Evolutionary conservation across 169 alveolate species (phyloP).

Genomic region (Plasmodium reichenowi): DNA sequence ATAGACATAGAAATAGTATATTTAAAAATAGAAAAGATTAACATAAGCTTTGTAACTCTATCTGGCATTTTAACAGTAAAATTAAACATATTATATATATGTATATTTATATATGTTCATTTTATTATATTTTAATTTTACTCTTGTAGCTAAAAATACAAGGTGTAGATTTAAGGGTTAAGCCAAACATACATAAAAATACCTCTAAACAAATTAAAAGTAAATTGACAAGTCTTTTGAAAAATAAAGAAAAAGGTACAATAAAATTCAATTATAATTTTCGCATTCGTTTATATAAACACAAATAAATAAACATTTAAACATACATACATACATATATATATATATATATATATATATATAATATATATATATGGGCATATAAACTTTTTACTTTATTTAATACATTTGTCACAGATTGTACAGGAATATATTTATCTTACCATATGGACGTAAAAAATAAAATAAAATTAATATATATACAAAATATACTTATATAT

Average conservation of each 20-base stretch:
- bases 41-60: constrained; percentile 48
- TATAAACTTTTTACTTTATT: no score
- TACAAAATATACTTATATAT: neutral
- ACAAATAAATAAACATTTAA: neutral
- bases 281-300: constrained; percentile 2
- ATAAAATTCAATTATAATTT: neutral
- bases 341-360: neutral
- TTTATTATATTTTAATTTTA: neutral
- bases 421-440: constrained; percentile 12
- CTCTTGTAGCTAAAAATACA: constrained; percentile 36
- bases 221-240: constrained; percentile 28
- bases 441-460: constrained; percentile 13
- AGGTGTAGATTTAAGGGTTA: constrained; percentile 64
- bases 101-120: neutral
- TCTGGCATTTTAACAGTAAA: constrained; percentile 62
- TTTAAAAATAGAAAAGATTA: constrained; percentile 65
- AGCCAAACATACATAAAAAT: constrained; percentile 57
- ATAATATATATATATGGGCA: neutral
- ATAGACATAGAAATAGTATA: constrained; percentile 69
- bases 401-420: neutral
- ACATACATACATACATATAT: neutral
- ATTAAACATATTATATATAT: neutral
- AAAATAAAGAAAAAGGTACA: constrained; percentile 30
- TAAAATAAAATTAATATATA: constrained; percentile 1
- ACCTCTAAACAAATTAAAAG: constrained; percentile 62